A percentile compares a stretch with the other conserved stretches of the same genome.
These are phyloP conservation scores for Aureoboletus auriporus DNA, from an alignment of 768 basidiomycete species.

Conservation along the genomic window DNA sequence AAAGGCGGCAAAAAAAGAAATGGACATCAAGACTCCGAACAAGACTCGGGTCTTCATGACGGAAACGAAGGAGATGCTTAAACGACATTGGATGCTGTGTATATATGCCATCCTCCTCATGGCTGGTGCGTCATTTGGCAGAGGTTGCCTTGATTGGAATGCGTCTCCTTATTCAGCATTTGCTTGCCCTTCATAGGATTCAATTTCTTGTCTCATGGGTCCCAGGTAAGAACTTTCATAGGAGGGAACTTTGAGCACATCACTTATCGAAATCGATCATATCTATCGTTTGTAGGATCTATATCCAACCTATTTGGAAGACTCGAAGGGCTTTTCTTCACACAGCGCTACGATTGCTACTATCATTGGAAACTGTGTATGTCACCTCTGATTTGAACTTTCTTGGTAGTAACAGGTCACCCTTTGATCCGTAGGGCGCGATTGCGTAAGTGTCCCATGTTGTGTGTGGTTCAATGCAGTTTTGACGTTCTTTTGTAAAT, in stretches of 20 bases:
- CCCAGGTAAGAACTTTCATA: constrained; percentile 39
- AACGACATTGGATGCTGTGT: constrained; percentile 75
- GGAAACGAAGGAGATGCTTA: constrained; percentile 76
- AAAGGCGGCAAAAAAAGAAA: constrained; percentile 46
- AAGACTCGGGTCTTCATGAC: constrained; percentile 71
- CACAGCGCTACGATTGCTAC: constrained; percentile 68
- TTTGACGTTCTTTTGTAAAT: constrained; percentile 1
- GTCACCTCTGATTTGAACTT: constrained; percentile 13
- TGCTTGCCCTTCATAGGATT: constrained; percentile 42
- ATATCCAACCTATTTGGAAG: constrained; percentile 75
- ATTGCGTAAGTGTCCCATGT: constrained; percentile 33
- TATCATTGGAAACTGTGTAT: constrained; percentile 72
- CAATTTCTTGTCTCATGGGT: constrained; percentile 77
- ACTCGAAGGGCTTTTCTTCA: constrained; percentile 54
- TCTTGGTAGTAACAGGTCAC: background rate
- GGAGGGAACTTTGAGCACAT: background rate
- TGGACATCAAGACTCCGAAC: constrained; percentile 31
- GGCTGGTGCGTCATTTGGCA: constrained; percentile 40
- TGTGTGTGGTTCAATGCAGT: constrained; percentile 4
- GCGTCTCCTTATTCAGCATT: background rate
- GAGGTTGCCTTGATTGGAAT: background rate
- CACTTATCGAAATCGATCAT: background rate
- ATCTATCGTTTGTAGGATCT: constrained; percentile 43
- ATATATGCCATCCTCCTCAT: constrained; percentile 83
- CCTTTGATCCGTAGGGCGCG: constrained; percentile 33